Conservation (phyloP, 305 asterid species). For the Rubia tinctorum region DNA sequence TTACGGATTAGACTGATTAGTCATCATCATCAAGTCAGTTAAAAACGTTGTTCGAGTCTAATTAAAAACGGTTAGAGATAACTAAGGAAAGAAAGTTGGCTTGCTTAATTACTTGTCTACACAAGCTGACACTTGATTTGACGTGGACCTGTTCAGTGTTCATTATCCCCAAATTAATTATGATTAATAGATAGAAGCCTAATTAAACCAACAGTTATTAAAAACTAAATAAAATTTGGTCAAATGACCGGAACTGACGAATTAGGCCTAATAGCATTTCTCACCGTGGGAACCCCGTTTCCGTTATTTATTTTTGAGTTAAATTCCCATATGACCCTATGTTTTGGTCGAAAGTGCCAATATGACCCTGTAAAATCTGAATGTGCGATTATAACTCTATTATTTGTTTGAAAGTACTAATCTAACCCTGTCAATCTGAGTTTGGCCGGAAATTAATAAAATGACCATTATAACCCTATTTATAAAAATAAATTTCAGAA, state of each 20-base stretch:
- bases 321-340: no score
- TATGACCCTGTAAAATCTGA: no score
- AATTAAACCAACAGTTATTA: background rate
- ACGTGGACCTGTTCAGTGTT: background rate
- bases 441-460: no score
- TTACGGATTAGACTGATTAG: no score
- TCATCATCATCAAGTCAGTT: background rate
- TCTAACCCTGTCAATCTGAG: no score
- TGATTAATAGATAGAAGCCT: background rate
- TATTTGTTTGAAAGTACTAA: no score
- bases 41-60: constrained; percentile 10
- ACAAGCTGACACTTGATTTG: background rate
- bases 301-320: no score
- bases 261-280: background rate
- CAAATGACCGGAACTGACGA: background rate
- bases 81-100: background rate
- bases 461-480: no score
- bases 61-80: background rate
- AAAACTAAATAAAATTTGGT: background rate
- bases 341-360: no score
- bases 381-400: no score
- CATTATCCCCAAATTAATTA: background rate
- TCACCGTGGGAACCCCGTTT: background rate
- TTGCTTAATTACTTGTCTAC: no score
- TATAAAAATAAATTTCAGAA: no score